phyloP scores from a whole-genome alignment of 2,329 filamentous ascomycete species.

The Tolypocladium endophyticum region DNA sequence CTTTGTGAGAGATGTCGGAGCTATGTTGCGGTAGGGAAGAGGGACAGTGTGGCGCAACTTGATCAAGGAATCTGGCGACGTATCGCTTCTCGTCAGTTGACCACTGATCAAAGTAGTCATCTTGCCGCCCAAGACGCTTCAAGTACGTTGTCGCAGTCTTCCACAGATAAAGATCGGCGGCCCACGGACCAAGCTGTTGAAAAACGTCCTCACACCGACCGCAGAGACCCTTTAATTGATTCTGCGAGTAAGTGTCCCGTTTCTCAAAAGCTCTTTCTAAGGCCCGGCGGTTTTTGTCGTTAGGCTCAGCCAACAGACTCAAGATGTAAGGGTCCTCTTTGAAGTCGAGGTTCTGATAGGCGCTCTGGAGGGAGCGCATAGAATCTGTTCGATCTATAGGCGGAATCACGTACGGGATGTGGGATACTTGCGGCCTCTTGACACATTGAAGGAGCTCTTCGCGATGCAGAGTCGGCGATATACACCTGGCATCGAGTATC shows the following conservation, averaged over 20 bases:
- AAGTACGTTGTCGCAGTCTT: slow-evolving; percentile 30
- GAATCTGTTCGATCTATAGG: slow-evolving; percentile 14
- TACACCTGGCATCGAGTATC: slow-evolving; percentile 59
- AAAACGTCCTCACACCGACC: slow-evolving; percentile 39
- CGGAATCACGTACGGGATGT: slow-evolving; percentile 18
- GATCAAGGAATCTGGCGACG: slow-evolving; percentile 33
- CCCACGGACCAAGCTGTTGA: slow-evolving; percentile 55
- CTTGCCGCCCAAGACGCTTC: slow-evolving; percentile 7
- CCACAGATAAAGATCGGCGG: slow-evolving; percentile 54
- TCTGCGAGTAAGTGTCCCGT: slow-evolving; percentile 38
- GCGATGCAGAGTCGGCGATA: slow-evolving; percentile 57
- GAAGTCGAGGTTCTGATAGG: slow-evolving; percentile 39
- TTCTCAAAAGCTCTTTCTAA: slow-evolving; percentile 29
- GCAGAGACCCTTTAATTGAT: slow-evolving; percentile 45
- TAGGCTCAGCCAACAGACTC: slow-evolving; percentile 30
- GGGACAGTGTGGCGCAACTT: slow-evolving; percentile 15
- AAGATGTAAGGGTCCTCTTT: slow-evolving; percentile 49
- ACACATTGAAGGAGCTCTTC: slow-evolving; percentile 59
- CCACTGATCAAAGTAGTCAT: slow-evolving; percentile 26
- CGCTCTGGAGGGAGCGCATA: slow-evolving; percentile 33
- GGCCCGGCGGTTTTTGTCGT: slow-evolving; percentile 25
- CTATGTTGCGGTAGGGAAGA: slow-evolving; percentile 5
- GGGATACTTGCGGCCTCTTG: slow-evolving; percentile 50
- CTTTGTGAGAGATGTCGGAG: slow-evolving; percentile 44
- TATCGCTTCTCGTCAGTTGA: slow-evolving; percentile 44